Base-by-base conservation (phyloP, 805 yeast species). In the Schizosaccharomyces lindneri region DNA sequence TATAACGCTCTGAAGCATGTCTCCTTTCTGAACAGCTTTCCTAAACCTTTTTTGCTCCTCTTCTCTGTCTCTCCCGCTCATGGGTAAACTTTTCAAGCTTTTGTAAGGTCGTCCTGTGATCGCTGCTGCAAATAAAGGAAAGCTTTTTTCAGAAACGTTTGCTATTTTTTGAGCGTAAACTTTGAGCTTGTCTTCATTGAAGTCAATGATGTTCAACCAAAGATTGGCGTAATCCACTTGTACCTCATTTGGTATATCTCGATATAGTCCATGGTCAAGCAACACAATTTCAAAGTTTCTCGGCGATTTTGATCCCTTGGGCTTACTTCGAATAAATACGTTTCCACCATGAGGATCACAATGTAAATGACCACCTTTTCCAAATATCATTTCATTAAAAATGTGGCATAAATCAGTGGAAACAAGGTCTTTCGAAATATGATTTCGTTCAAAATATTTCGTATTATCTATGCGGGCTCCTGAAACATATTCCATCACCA, bases 291-390 rank as follows among this genome's bases (percentile, higher is more conserved):
- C 98, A 70, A 93, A 93, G 69, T 90, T 89, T 68, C 83, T 87
- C 3, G 73, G 72, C 32, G 75, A 74, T 11, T 66, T 61, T 2
- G 66, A 65, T 39, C 66, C 65, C 21, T 67, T 64, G 6, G 71
- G 67, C 21, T 73, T 66, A 0, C 71, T 68, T 62, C 88, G 75
- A 27, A 93, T 87, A 0, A 97, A 96, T 63, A 93, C 74, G 68
- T 93, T 93, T 0, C 99, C 99, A 11, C 95, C 95, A 70, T 93
- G 99, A 0, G 98, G 98, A 70, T 93, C 99, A 73, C 98, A 93
- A 70, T 93, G 99, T 55, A 93, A 79, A 0, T 90, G 87, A 27
- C 87, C 95, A 32, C 81, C 83, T 0, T 96, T 95, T 1, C 94
- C 84, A 74, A 93, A 93, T 51, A 93, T 87, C 99, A 93, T 93